Base-by-base conservation (phyloP, 2,329 filamentous ascomycete species). In the Aspergillus oerlinghausenensis region DNA sequence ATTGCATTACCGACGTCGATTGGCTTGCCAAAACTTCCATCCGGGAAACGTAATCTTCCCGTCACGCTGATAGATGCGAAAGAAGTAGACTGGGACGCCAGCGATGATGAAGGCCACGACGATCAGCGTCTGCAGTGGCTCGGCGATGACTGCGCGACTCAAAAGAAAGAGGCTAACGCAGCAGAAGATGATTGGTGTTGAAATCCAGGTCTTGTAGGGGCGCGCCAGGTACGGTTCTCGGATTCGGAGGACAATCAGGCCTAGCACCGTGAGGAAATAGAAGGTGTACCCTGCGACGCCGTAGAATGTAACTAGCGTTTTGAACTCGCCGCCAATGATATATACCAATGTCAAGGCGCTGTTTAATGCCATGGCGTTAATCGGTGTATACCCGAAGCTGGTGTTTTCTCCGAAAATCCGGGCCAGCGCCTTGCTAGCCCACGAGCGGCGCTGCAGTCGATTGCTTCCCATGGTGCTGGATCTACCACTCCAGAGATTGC, bases 271-370 rank as follows among this genome's bases (percentile, higher is more conserved):
- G 55, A 96, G 78, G 73, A 99, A 99, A 77, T 99, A 99, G 71
- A 99, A 99, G 0, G 90, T 90, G 73, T 99, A 99, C 14, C 92
- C 92, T 0, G 94, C 94, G 11, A 99, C 94, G 55, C 94, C 94
- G 76, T 97, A 97, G 72, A 99, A 99, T 0, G 94, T 97, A 56
- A 97, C 83, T 2, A 99, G 83, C 0, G 93, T 96, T 52, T 86
- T 82, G 70, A 99, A 97, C 72, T 96, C 91, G 74, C 94, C 94
- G 4, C 96, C 86, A 2, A 89, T 68, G 60, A 96, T 86, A 77
- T 97, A 99, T 1, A 82, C 77, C 3, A 83, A 77, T 0, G 91
- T 96, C 23, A 99, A 77, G 3, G 77, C 63, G 43, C 83, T 82
- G 73, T 99, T 99, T 65, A 97, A 84, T 1, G 88, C 68, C 76